Conservation (phyloP, 2,329 filamentous ascomycete species). For the Aspergillus sp. region DNA sequence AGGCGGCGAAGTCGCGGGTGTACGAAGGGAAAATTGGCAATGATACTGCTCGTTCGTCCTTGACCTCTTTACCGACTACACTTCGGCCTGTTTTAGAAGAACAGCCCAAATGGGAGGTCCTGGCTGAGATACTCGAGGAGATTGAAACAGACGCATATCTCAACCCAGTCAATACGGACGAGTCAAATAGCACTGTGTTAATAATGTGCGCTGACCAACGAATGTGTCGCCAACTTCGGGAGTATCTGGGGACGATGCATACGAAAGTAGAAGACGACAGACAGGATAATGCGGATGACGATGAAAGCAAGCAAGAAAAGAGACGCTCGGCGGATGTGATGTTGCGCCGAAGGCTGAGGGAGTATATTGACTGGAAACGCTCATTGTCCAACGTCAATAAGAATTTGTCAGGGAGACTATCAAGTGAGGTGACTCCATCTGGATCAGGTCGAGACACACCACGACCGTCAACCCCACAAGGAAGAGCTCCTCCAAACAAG, state of each 20-base stretch:
- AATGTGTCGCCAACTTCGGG: constrained; percentile 82
- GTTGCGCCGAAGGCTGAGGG: constrained; percentile 83
- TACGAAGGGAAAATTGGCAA: constrained; percentile 72
- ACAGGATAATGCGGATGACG: constrained; percentile 47
- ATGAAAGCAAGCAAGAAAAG: constrained; percentile 54
- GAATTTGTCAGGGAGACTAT: constrained; percentile 35
- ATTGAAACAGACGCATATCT: constrained; percentile 89
- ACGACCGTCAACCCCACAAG: constrained; percentile 36
- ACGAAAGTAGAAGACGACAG: constrained; percentile 51
- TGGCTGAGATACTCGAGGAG: constrained; percentile 89
- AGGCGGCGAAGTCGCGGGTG: constrained; percentile 81
- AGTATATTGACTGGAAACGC: constrained; percentile 87
- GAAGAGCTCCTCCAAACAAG: constrained; percentile 77
- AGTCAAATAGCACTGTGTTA: constrained; percentile 86
- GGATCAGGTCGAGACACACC: constrained; percentile 24
- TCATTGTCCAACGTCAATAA: constrained; percentile 81
- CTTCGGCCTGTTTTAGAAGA: constrained; percentile 85
- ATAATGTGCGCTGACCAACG: constrained; percentile 92
- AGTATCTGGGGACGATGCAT: constrained; percentile 90
- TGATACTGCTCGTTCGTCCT: constrained; percentile 51
- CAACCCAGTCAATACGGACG: constrained; percentile 72
- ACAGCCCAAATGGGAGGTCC: constrained; percentile 86
- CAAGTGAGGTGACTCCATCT: constrained; percentile 22
- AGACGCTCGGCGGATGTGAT: constrained; percentile 77
- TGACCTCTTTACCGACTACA: constrained; percentile 55